Evolutionary conservation across 257 asterid genomes (phyloP).

Genomic region (Cynanchum wilfordii): DNA sequence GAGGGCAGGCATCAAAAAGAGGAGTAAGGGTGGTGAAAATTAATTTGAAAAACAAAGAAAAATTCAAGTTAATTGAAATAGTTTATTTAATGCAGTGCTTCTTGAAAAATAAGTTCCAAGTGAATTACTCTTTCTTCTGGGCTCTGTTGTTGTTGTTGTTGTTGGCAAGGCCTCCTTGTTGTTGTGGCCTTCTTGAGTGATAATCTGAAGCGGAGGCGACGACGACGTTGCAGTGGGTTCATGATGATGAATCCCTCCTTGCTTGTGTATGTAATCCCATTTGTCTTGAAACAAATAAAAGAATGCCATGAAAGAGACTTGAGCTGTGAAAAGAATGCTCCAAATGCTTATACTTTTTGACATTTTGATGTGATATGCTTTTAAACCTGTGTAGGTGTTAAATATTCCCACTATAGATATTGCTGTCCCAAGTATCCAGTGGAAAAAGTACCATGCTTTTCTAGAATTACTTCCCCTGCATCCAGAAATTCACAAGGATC

Average conservation of each 20-base stretch:
- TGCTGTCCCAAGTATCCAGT: constrained; percentile 73
- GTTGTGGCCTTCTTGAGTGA: constrained; percentile 9
- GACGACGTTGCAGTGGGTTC: constrained; percentile 1
- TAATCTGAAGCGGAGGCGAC: constrained; percentile 9
- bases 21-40: not conserved
- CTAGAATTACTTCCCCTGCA: constrained; percentile 56
- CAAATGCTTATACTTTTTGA: constrained; percentile 49
- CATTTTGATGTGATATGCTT: constrained; percentile 54
- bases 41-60: not conserved
- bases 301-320: constrained; percentile 62
- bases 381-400: constrained; percentile 66
- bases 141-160: constrained; percentile 25
- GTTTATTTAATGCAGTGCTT: constrained; percentile 60
- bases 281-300: constrained; percentile 78
- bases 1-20: constrained; percentile 1
- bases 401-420: constrained; percentile 48
- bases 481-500: not conserved
- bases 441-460: constrained; percentile 56
- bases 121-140: constrained; percentile 68
- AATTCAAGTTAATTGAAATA: constrained; percentile 60
- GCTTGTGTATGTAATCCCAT: constrained; percentile 69
- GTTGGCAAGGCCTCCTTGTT: constrained; percentile 7
- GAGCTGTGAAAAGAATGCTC: constrained; percentile 65
- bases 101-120: constrained; percentile 62
- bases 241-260: constrained; percentile 42